phyloP scores from a whole-genome alignment of 2,329 filamentous ascomycete species.

The Calonectria leucothoes region DNA sequence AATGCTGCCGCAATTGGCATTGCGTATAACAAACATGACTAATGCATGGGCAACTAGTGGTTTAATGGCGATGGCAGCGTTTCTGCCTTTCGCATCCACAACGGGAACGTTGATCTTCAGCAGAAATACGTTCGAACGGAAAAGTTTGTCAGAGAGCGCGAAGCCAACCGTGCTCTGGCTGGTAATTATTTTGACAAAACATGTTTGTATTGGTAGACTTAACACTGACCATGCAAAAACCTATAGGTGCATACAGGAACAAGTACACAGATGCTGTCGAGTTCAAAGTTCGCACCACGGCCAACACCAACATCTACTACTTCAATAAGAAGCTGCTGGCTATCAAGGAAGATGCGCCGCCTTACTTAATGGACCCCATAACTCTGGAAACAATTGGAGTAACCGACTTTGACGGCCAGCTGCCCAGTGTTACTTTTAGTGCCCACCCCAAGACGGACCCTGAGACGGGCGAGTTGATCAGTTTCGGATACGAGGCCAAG shows the following conservation, averaged over 20 bases:
- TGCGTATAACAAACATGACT: background rate
- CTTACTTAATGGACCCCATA: background rate
- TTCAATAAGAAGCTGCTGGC: background rate
- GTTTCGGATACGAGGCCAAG: conserved; percentile 5
- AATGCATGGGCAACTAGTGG: background rate
- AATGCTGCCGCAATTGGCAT: background rate
- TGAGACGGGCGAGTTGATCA: background rate
- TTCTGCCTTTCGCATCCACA: conserved; percentile 12
- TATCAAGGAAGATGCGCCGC: background rate
- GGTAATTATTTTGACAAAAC: background rate
- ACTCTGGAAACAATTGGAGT: background rate
- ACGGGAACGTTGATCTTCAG: conserved; percentile 17
- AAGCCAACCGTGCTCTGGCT: conserved; percentile 2
- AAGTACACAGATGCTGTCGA: conserved; percentile 8
- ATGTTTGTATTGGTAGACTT: background rate
- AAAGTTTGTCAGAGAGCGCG: conserved; percentile 10
- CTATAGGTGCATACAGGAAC: background rate
- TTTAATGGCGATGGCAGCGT: conserved; percentile 24
- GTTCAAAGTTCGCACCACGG: background rate
- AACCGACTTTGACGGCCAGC: conserved; percentile 4
- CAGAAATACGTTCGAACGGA: conserved; percentile 19
- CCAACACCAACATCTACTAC: conserved; percentile 8
- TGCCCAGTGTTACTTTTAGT: background rate
- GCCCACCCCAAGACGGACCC: conserved; percentile 4
- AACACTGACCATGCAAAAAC: background rate